Conservation (phyloP, 768 basidiomycete genomes). For the Dictyophora rubrovolvata region DNA sequence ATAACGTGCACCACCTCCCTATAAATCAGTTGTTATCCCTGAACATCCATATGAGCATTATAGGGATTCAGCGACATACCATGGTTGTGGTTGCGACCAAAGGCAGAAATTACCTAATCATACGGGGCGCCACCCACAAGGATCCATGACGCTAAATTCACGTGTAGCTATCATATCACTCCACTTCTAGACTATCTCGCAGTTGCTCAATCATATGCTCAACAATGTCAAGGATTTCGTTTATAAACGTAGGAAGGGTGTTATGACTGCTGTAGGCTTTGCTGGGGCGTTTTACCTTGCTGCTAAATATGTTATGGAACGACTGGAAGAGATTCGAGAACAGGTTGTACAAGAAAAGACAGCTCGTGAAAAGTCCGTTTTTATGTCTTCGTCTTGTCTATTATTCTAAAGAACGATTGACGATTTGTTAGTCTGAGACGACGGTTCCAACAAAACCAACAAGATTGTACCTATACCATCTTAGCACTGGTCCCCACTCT, state of each 20-base stretch:
- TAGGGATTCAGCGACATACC: neutral
- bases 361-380: constrained; percentile 60
- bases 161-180: neutral
- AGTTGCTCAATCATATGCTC: constrained; percentile 27
- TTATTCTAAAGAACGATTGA: neutral
- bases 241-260: constrained; percentile 34
- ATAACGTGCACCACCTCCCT: constrained; percentile 83
- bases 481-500: constrained; percentile 36
- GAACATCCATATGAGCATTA: neutral
- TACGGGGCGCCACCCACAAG: neutral
- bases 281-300: constrained; percentile 54
- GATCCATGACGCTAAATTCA: neutral
- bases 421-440: constrained; percentile 43
- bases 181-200: too few species aligned
- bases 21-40: neutral
- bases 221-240: constrained; percentile 36
- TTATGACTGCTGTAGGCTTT: constrained; percentile 42
- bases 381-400: neutral
- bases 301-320: constrained; percentile 46
- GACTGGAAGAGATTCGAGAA: constrained; percentile 58
- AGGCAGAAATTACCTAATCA: neutral
- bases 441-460: constrained; percentile 67
- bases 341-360: constrained; percentile 45
- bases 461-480: constrained; percentile 67
- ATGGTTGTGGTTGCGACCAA: neutral